Base-by-base conservation (phyloP, 2,329 filamentous ascomycete species). In the Didymella arachidicola region DNA sequence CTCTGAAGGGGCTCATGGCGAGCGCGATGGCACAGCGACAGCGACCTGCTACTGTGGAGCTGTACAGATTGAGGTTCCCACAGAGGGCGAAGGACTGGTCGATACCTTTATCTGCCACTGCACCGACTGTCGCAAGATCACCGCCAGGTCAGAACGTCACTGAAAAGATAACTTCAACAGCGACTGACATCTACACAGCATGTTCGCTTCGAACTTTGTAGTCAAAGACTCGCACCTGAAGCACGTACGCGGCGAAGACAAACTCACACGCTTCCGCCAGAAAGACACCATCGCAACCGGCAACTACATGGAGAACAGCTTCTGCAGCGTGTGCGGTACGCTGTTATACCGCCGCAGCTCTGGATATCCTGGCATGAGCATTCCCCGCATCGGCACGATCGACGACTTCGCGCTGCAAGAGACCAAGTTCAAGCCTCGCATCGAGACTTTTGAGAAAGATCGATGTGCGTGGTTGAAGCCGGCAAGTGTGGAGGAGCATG, bases 381-480 rank as follows among this genome's bases (percentile, higher is more conserved):
- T 88, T 48, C 57, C 84, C 57, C 75, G 87, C 0, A 81, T 87
- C 46, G 87, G 87, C 0, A 88, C 84, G 0, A 81, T 89, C 1
- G 87, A 89, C 69, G 86, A 89, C 72, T 86, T 86, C 50, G 71
- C 65, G 42, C 66, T 89, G 56, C 80, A 83, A 39, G 85, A 88
- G 75, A 85, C 81, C 0, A 83, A 80, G 67, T 72, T 89, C 62
- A 83, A 76, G 68, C 86, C 87, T 0, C 70, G 70, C 54, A 60
- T 81, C 1, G 87, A 88, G 77, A 77, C 80, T 42, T 89, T 82
- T 69, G 75, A 74, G 1, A 81, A 85, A 70, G 77, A 82, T 60
- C 76, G 85, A 2, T 83, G 84, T 1, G 66, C 48, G 7, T 88
- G 85, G 85, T 42, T 59, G 45, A n/a, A 45, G 53, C 44, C 43